Evolutionary conservation across 306 rosid species (phyloP), one percentile per base, ranked within the genome.

Genomic region (Lotus japonicus): DNA sequence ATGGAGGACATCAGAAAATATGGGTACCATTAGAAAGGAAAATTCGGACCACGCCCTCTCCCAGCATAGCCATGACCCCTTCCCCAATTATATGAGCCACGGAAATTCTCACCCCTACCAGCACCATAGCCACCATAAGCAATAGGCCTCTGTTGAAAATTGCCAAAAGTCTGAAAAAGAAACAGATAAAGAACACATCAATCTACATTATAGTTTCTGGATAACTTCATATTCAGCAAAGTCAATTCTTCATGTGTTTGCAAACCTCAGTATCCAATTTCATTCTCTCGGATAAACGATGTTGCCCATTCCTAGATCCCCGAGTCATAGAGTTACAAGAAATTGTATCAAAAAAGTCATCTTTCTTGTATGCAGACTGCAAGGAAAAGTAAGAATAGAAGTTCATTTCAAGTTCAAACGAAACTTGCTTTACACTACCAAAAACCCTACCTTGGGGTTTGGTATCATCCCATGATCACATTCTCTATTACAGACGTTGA

Each of bases 291-390:
- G 84, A 81, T 54, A 75, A 76, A 76, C 78, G 81, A 64, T 57
- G 71, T 62, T 78, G 86, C 50, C 76, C 84, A 18, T 75, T 84
- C 72, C 89, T 78, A 21, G 66, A 72, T 64, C 96, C 88, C 48
- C 70, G 81, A 72, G 64, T 56, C 68, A 82, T 66, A 10, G 92
- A 80, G 76, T 84, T 77, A 31, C 88, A 76, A 1, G 95, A 88
- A 61, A 88, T 84, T 70, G 95, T 76, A 76, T 90, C 97, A 74
- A 90, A 90, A 77, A 90, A 90, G 35, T 87, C 89, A 61, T 87
- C 95, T 84, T 90, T 90, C 36, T 76, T 80, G 60, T 90, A 90
- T 16, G 88, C 88, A 67, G 89, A 68, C 91, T 90, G 85, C 82
- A 80, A 55, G 23, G 46, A 44, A 53, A 68, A 75, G 50, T 52